A percentile compares a stretch with the other conserved stretches of the same genome.
These are phyloP conservation scores for Russula compacta DNA, from an alignment of 768 basidiomycete species.

Conservation along the genomic window DNA sequence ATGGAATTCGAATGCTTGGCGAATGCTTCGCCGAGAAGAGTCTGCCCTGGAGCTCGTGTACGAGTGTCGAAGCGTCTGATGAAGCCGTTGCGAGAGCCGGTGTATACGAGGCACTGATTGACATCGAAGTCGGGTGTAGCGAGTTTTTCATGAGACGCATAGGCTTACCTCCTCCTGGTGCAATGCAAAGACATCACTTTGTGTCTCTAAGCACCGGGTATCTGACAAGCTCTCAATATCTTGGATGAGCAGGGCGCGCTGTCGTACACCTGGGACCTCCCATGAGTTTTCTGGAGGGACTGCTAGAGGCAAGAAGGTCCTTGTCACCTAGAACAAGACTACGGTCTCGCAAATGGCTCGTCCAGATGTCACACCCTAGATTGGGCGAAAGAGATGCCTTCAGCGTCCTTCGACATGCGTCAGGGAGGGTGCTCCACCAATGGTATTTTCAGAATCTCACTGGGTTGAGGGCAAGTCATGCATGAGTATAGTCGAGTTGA, in stretches of 20 bases:
- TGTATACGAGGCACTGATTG: constrained; percentile 18
- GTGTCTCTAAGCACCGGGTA: constrained; percentile 37
- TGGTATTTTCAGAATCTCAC: neutral
- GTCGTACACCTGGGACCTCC: constrained; percentile 38
- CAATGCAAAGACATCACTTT: constrained; percentile 59
- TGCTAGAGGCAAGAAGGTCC: neutral
- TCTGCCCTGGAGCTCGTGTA: constrained; percentile 24
- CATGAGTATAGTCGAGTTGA: constrained; percentile 10
- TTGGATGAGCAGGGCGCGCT: constrained; percentile 41
- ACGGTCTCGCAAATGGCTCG: constrained; percentile 40
- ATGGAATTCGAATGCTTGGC: constrained; percentile 36
- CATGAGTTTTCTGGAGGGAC: constrained; percentile 2
- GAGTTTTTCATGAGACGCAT: neutral
- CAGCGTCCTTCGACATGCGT: neutral
- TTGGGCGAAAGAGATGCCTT: neutral
- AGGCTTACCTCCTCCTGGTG: constrained; percentile 39
- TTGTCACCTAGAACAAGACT: constrained; percentile 45
- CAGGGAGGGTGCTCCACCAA: neutral
- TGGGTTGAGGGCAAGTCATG: constrained; percentile 4
- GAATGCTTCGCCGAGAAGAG: constrained; percentile 35
- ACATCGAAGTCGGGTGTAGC: neutral
- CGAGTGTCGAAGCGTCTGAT: constrained; percentile 48
- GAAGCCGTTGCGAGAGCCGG: constrained; percentile 42
- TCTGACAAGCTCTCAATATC: constrained; percentile 37
- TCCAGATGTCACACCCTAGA: constrained; percentile 46